A percentile compares a stretch with the other conserved stretches of the same genome.
These are phyloP conservation scores for Trichoderma sp. DNA, from an alignment of 2,329 filamentous ascomycete genomes.

Conservation along the genomic window DNA sequence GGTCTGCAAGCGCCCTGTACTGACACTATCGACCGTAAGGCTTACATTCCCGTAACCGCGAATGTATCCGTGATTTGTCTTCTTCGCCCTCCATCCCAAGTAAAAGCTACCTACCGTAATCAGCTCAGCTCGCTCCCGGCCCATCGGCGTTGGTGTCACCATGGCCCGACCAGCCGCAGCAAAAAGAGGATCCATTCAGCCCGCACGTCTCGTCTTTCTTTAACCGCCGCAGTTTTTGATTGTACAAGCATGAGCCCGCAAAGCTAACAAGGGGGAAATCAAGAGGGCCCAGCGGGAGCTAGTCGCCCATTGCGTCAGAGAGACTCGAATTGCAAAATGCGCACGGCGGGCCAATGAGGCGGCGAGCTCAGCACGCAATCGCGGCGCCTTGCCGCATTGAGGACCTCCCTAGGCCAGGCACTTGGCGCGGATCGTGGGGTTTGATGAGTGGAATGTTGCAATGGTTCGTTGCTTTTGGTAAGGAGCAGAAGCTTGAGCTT, in stretches of 20 bases:
- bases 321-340: conserved; percentile 30
- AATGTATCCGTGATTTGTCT: background rate
- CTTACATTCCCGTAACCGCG: background rate
- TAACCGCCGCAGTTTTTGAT: background rate
- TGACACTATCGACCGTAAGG: background rate
- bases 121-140: background rate
- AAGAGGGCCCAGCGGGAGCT: conserved; percentile 8
- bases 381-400: conserved; percentile 22
- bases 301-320: conserved; percentile 30
- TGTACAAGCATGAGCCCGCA: background rate
- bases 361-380: conserved; percentile 30
- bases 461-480: background rate
- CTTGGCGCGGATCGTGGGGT: conserved; percentile 20
- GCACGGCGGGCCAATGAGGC: conserved; percentile 26
- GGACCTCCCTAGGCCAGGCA: conserved; percentile 15
- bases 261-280: background rate
- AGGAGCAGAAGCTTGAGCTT: background rate
- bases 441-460: background rate
- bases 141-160: conserved; percentile 2
- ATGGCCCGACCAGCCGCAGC: conserved; percentile 15
- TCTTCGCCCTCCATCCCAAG: background rate
- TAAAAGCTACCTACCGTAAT: background rate
- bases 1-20: background rate
- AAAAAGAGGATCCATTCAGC: background rate
- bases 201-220: background rate